Evolutionary conservation across 106 monocot species (phyloP).

Genomic region (Dendrobium catenatum): DNA sequence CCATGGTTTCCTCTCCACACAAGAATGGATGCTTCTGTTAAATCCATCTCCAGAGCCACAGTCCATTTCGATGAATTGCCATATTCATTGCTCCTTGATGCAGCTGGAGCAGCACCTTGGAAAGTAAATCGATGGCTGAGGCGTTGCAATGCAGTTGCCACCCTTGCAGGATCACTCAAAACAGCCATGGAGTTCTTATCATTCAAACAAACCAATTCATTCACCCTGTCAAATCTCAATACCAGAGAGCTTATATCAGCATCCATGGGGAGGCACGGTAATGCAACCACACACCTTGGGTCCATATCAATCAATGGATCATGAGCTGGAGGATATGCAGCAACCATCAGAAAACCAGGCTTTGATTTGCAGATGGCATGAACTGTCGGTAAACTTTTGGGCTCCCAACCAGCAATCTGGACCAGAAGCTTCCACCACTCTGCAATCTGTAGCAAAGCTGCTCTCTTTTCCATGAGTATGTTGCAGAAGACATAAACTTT

Average conservation of each 20-base stretch:
- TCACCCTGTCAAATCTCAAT: conserved; percentile 88
- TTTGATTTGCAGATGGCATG: conserved; percentile 78
- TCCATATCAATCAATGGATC: conserved; percentile 85
- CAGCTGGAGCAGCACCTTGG: conserved; percentile 46
- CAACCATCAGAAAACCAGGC: conserved; percentile 35
- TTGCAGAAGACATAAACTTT: conserved; percentile 67
- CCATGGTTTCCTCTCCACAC: conserved; percentile 30
- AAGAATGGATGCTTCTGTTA: conserved; percentile 18
- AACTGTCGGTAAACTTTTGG: conserved; percentile 65
- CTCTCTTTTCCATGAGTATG: conserved; percentile 74
- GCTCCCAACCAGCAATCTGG: conserved; percentile 81
- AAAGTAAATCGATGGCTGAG: conserved; percentile 69
- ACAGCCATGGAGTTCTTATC: conserved; percentile 88
- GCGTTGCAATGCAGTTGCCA: conserved; percentile 76
- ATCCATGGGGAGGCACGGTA: conserved; percentile 80
- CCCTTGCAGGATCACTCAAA: conserved; percentile 73
- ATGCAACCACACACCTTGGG: conserved; percentile 76
- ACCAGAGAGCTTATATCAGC: conserved; percentile 87
- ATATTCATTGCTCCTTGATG: conserved; percentile 18
- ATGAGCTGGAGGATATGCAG: conserved; percentile 32
- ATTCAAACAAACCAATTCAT: conserved; percentile 83
- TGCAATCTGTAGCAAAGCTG: conserved; percentile 54
- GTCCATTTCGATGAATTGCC: conserved; percentile 67
- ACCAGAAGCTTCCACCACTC: conserved; percentile 90
- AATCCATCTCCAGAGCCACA: conserved; percentile 25